A percentile compares a stretch with the other conserved stretches of the same genome.
These are phyloP conservation scores for Ilyonectria robusta DNA, from an alignment of 2,329 filamentous ascomycete genomes.

Conservation along the genomic window DNA sequence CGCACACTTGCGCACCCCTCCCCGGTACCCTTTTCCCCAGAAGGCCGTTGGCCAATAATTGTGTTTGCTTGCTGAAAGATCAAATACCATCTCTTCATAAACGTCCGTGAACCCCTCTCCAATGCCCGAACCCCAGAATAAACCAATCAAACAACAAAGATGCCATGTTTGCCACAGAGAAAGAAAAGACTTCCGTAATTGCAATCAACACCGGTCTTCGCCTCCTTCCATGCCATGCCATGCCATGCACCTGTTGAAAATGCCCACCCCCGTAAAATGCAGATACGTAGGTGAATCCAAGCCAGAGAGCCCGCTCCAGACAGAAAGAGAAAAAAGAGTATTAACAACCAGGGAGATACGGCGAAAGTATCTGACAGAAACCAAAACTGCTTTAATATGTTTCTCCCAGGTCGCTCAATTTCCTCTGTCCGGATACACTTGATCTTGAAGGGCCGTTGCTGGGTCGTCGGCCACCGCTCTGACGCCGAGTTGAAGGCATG, in stretches of 20 bases:
- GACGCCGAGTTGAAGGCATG: constrained; percentile 59
- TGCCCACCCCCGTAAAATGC: constrained; percentile 43
- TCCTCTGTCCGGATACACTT: constrained; percentile 55
- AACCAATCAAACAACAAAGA: constrained; percentile 45
- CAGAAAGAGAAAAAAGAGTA: constrained; percentile 38
- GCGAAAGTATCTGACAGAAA: constrained; percentile 19
- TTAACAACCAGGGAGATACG: constrained; percentile 33
- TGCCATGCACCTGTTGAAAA: constrained; percentile 48
- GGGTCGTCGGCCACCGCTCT: constrained; percentile 61
- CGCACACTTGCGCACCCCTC: constrained; percentile 30
- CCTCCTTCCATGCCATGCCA: constrained; percentile 38
- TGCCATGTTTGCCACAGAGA: constrained; percentile 43
- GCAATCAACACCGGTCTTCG: constrained; percentile 49
- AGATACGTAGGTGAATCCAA: constrained; percentile 38
- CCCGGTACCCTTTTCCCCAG: constrained; percentile 26
- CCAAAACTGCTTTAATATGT: constrained; percentile 60
- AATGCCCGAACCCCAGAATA: constrained; percentile 43
- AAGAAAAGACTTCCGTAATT: constrained; percentile 48
- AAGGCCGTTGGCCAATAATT: constrained; percentile 21
- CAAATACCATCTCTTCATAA: constrained; percentile 51
- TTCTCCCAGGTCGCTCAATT: constrained; percentile 66
- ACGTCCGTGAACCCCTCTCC: constrained; percentile 45
- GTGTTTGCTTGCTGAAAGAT: constrained; percentile 34
- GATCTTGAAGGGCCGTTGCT: constrained; percentile 56
- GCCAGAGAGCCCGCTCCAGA: constrained; percentile 42